These are phyloP conservation scores for Penicillium coffeae DNA, from an alignment of 495 filamentous ascomycete genomes.

Conservation along the genomic window DNA sequence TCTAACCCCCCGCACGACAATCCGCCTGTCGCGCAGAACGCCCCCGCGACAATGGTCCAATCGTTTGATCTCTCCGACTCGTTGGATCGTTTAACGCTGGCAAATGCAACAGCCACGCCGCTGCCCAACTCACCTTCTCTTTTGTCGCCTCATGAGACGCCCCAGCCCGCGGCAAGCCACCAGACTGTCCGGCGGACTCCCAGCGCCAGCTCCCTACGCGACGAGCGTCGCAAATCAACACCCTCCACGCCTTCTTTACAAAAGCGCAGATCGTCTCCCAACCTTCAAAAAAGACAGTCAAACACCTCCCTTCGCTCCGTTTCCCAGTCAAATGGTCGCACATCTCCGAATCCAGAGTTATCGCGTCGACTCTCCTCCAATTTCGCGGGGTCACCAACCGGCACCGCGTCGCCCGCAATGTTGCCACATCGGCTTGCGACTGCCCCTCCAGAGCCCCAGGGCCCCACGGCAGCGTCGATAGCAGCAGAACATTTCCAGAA, in stretches of 20 bases:
- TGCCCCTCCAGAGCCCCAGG: conserved; percentile 21
- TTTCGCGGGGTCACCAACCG: conserved; percentile 35
- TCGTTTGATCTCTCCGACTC: conserved; percentile 32
- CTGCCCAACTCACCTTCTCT: conserved; percentile 44
- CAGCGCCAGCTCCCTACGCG: conserved; percentile 48
- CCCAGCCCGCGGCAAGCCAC: conserved; percentile 24
- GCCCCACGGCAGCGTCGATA: conserved; percentile 61
- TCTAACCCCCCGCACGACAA: conserved; percentile 22
- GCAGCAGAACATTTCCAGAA: conserved; percentile 65
- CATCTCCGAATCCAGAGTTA: conserved; percentile 33
- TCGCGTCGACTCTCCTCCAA: conserved; percentile 48
- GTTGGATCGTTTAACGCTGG: conserved; percentile 46
- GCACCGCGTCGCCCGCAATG: conserved; percentile 25
- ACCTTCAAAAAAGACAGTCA: conserved; percentile 44
- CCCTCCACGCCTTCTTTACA: conserved; percentile 12
- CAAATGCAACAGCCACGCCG: conserved; percentile 38
- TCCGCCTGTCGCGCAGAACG: conserved; percentile 23
- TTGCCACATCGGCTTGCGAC: conserved; percentile 22
- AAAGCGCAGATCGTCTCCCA: conserved; percentile 33
- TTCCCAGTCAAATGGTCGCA: conserved; percentile 21
- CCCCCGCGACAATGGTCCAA: conserved; percentile 13
- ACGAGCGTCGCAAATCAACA: conserved; percentile 44
- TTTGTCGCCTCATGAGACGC: conserved; percentile 27
- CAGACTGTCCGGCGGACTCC: conserved; percentile 45
- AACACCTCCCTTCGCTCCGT: conserved; percentile 40